Evolutionary conservation across 1,284 basidiomycete species (phyloP).

Genomic region (Boletus mariae): DNA sequence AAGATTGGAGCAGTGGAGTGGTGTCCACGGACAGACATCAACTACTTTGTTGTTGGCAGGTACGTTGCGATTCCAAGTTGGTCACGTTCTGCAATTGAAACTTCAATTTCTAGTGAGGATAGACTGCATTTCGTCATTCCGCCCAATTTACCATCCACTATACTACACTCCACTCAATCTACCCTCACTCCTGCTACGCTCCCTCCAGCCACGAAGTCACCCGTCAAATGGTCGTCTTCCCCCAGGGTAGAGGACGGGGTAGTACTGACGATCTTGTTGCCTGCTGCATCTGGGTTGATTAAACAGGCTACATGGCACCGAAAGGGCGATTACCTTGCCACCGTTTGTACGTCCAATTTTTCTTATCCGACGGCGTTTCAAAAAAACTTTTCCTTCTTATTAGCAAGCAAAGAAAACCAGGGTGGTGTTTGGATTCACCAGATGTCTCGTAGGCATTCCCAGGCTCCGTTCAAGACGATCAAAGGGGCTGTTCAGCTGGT

Average conservation of each 20-base stretch:
- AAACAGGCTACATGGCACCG: slow-evolving; percentile 92
- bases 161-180: slow-evolving; percentile 61
- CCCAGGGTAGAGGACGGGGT: slow-evolving; percentile 47
- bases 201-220: slow-evolving; percentile 58
- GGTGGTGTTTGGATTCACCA: slow-evolving; percentile 93
- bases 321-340: slow-evolving; percentile 94
- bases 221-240: slow-evolving; percentile 65
- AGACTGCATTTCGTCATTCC: slow-evolving; percentile 82
- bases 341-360: slow-evolving; percentile 64
- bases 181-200: slow-evolving; percentile 63
- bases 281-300: slow-evolving; percentile 68
- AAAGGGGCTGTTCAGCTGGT: slow-evolving; percentile 89
- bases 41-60: slow-evolving; percentile 79
- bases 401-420: slow-evolving; percentile 62
- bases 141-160: slow-evolving; percentile 59
- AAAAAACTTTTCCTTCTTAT: slow-evolving; percentile 7
- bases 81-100: slow-evolving; percentile 13
- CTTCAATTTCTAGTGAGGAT: slow-evolving; percentile 57
- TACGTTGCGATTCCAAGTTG: slow-evolving; percentile 42
- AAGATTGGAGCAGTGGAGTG: slow-evolving; percentile 88
- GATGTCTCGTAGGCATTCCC: slow-evolving; percentile 87
- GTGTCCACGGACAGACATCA: slow-evolving; percentile 87
- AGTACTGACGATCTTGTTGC: slow-evolving; percentile 58
- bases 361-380: slow-evolving; percentile 11
- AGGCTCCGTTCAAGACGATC: slow-evolving; percentile 95